Conservation (phyloP, 208 protist species). For the Leishmania tarentolae region DNA sequence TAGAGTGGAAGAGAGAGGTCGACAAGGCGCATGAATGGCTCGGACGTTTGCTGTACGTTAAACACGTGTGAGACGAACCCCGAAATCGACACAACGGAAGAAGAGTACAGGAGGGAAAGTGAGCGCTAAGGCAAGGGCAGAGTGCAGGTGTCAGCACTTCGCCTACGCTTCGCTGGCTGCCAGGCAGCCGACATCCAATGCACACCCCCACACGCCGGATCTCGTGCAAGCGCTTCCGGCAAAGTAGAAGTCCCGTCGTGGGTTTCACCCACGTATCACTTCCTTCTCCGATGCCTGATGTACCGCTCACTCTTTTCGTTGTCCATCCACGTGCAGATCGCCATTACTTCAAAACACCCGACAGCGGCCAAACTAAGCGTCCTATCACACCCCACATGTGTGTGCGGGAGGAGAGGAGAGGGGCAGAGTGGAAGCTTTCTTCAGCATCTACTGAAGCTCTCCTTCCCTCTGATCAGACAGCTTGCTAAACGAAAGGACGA, state of each 20-base stretch:
- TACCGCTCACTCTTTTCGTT: not conserved
- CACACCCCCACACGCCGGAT: not conserved
- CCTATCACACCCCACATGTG: not conserved
- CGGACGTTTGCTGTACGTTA: no score
- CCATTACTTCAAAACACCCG: not conserved
- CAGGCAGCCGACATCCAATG: not conserved
- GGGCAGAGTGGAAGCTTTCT: not conserved
- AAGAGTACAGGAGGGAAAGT: not conserved
- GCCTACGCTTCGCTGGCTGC: not conserved
- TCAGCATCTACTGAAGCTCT: not conserved
- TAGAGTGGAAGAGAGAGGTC: conserved; percentile 36
- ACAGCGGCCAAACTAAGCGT: not conserved
- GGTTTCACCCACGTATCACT: not conserved
- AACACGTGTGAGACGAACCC: not conserved
- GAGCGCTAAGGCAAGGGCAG: not conserved
- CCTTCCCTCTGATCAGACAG: not conserved
- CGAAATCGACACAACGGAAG: not conserved
- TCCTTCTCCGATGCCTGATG: not conserved
- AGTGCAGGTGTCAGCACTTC: not conserved
- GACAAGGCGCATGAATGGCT: conserved; percentile 30
- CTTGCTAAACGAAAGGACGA: not conserved
- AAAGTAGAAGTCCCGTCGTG: not conserved
- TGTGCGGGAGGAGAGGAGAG: not conserved
- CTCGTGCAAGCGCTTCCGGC: not conserved
- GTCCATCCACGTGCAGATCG: not conserved